These are phyloP conservation scores for Colletotrichum sp. DNA, from an alignment of 2,329 filamentous ascomycete genomes.

Conservation along the genomic window DNA sequence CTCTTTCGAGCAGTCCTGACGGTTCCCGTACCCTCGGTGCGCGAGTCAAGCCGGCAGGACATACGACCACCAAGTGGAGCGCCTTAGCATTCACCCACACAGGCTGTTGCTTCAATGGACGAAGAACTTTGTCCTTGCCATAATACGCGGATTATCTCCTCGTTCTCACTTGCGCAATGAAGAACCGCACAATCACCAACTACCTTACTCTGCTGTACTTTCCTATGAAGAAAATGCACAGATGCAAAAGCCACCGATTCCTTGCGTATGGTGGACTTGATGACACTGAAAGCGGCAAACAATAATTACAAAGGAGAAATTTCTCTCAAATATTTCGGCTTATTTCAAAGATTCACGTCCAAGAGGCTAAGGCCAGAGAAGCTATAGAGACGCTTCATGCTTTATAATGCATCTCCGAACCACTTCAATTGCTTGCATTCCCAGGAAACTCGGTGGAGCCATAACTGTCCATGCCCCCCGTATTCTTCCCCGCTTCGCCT, in stretches of 20 bases:
- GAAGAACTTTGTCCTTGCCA: background rate
- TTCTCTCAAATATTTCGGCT: background rate
- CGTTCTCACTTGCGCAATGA: background rate
- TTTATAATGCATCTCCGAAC: background rate
- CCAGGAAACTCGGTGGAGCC: background rate
- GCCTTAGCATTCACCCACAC: background rate
- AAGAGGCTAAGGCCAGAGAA: background rate
- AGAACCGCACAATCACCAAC: background rate
- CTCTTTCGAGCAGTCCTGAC: background rate
- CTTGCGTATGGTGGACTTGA: background rate
- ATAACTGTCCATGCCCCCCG: background rate
- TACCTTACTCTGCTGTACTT: background rate
- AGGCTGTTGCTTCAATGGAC: background rate
- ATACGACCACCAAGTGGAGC: background rate
- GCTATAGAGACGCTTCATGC: background rate
- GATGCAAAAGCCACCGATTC: rapidly evolving
- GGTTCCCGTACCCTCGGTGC: background rate
- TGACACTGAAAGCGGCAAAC: background rate
- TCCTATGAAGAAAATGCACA: rapidly evolving
- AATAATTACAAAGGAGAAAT: background rate
- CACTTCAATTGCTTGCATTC: background rate
- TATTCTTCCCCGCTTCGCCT: background rate
- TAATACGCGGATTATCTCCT: background rate
- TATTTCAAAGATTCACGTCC: background rate
- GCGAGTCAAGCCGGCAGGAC: background rate